Percentiles rank a stretch among this genome's conserved stretches.
Conservation (phyloP, 2,329 filamentous ascomycete species). For the Furcasterigmium sp. region DNA sequence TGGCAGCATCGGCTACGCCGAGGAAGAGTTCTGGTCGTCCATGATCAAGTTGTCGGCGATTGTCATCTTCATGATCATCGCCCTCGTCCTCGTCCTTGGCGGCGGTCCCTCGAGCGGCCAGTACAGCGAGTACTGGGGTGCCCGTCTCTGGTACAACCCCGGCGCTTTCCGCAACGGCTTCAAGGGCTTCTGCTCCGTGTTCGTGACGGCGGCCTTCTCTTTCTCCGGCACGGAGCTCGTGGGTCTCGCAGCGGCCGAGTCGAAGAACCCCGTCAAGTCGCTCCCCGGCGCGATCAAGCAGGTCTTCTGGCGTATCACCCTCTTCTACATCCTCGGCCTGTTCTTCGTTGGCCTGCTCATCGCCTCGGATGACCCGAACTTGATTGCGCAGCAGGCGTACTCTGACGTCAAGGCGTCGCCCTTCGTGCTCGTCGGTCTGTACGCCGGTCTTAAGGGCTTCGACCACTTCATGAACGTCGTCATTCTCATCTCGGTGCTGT, state of each 20-base stretch:
- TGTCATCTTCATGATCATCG: slow-evolving; percentile 57
- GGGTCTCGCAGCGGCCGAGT: slow-evolving; percentile 69
- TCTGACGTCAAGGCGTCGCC: slow-evolving; percentile 36
- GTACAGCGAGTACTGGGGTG: slow-evolving; percentile 43
- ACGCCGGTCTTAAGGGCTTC: slow-evolving; percentile 26
- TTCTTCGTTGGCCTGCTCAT: slow-evolving; percentile 47
- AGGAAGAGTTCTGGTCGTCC: slow-evolving; percentile 53
- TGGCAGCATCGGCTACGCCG: slow-evolving; percentile 41
- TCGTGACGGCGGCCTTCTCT: slow-evolving; percentile 68
- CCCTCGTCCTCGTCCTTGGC: slow-evolving; percentile 52
- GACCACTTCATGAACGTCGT: slow-evolving; percentile 54
- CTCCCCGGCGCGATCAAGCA: slow-evolving; percentile 83
- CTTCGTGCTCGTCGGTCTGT: slow-evolving; percentile 52
- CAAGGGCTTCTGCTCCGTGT: slow-evolving; percentile 66
- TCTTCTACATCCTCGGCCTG: slow-evolving; percentile 50
- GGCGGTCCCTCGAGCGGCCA: slow-evolving; percentile 48
- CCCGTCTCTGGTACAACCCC: slow-evolving; percentile 42
- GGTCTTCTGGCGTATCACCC: slow-evolving; percentile 54
- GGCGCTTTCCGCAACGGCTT: slow-evolving; percentile 66
- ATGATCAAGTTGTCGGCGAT: slow-evolving; percentile 44
- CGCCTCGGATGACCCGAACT: slow-evolving; percentile 35
- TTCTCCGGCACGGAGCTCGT: slow-evolving; percentile 71
- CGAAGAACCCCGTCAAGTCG: slow-evolving; percentile 62
- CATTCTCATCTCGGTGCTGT: slow-evolving; percentile 53
- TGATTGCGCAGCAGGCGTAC: slow-evolving; percentile 18